A percentile compares a stretch with the other conserved stretches of the same genome.
Conservation (phyloP, 768 basidiomycete genomes). For the Fomitopsis pulvina region DNA sequence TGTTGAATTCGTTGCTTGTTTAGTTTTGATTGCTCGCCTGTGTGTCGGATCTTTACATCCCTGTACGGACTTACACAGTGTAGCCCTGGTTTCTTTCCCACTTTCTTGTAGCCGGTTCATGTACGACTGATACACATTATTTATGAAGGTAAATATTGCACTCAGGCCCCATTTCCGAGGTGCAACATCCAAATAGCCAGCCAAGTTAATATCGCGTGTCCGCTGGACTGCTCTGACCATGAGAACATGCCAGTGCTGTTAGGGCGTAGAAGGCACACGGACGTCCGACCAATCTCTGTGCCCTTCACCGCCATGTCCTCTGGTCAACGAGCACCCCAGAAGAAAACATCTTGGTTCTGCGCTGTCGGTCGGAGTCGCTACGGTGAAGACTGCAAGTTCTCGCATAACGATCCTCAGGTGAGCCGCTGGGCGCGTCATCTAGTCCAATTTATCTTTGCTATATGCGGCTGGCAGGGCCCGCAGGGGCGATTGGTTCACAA, state of each 20-base stretch:
- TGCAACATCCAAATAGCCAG: neutral
- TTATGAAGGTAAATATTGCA: neutral
- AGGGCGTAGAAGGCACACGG: too few relatives aligned
- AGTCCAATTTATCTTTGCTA: too few relatives aligned
- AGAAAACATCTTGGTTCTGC: too few relatives aligned
- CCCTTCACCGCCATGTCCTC: too few relatives aligned
- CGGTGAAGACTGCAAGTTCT: too few relatives aligned
- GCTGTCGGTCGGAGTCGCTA: too few relatives aligned
- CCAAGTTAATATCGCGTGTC: neutral
- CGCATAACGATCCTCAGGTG: too few relatives aligned
- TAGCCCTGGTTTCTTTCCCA: neutral
- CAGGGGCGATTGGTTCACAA: neutral
- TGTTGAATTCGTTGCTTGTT: neutral
- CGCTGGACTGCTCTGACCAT: neutral
- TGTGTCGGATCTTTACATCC: neutral
- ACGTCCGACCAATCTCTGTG: too few relatives aligned
- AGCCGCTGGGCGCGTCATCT: too few relatives aligned
- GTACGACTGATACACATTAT: neutral
- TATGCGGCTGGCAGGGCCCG: neutral
- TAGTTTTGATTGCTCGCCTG: neutral
- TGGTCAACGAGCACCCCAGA: too few relatives aligned
- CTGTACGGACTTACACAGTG: slow-evolving; percentile 1
- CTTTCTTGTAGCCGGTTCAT: neutral
- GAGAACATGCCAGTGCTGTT: neutral
- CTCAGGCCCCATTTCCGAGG: neutral